phyloP scores from a whole-genome alignment of 768 basidiomycete species.

The Russula earlei region DNA sequence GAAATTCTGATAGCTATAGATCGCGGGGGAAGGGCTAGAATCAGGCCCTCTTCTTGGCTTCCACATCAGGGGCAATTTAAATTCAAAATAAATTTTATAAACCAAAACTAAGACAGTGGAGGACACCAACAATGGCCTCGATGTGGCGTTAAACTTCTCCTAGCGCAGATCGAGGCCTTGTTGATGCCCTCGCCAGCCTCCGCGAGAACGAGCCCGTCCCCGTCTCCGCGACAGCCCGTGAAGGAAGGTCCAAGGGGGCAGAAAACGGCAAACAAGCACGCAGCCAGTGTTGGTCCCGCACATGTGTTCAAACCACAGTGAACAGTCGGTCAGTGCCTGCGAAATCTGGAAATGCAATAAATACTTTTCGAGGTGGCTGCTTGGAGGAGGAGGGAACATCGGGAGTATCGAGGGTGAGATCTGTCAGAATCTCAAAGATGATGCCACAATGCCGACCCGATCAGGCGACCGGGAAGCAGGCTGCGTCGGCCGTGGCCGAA shows the following conservation, averaged over 20 bases:
- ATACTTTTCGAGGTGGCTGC: conserved; percentile 12
- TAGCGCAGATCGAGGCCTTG: conserved; percentile 5
- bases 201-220: neutral
- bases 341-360: conserved; percentile 14
- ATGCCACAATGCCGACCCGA: conserved; percentile 1
- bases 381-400: conserved; percentile 12
- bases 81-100: neutral
- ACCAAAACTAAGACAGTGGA: neutral
- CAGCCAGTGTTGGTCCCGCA: neutral
- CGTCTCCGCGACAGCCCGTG: neutral
- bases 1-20: conserved; percentile 6
- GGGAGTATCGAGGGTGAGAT: conserved; percentile 17
- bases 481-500: neutral
- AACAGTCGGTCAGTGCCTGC: neutral
- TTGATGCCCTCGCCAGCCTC: neutral
- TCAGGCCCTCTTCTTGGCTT: neutral
- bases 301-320: neutral
- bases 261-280: neutral
- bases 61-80: conserved; percentile 2
- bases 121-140: neutral
- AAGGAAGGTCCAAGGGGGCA: neutral
- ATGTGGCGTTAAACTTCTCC: conserved; percentile 19
- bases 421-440: conserved; percentile 2
- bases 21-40: conserved; percentile 6
- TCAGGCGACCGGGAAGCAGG: conserved; percentile 7